These are phyloP conservation scores for Hemileccinum impolitum DNA, from an alignment of 768 basidiomycete species.

Conservation along the genomic window DNA sequence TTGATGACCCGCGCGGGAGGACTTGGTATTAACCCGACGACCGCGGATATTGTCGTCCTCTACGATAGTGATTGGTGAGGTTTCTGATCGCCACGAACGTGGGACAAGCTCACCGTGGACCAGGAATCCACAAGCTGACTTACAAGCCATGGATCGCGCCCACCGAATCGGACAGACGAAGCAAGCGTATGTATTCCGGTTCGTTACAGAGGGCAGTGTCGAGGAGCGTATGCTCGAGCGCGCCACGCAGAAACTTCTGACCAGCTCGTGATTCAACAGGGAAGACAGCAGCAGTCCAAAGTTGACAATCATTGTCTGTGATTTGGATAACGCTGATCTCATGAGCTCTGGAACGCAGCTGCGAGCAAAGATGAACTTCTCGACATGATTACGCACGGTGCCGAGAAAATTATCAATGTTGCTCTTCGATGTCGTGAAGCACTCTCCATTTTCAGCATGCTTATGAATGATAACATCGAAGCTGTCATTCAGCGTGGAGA, in stretches of 20 bases:
- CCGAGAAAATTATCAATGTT: conserved; percentile 91
- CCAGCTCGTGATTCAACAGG: conserved; percentile 96
- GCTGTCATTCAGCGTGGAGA: conserved; percentile 26
- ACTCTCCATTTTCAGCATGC: conserved; percentile 42
- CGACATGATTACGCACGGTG: conserved; percentile 98
- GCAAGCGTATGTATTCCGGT: conserved; percentile 96
- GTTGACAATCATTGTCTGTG: conserved; percentile 38
- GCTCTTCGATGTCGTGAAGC: conserved; percentile 25
- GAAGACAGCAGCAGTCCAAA: conserved; percentile 78
- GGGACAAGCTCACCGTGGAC: conserved; percentile 2
- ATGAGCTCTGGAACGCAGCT: conserved; percentile 42
- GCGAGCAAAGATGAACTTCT: conserved; percentile 94
- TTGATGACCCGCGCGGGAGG: conserved; percentile 97
- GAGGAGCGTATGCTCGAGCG: conserved; percentile 95
- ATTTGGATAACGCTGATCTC: neutral
- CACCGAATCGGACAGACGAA: conserved; percentile 97
- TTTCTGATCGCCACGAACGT: neutral
- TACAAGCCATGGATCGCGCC: conserved; percentile 98
- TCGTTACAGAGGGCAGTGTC: conserved; percentile 93
- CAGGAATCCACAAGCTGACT: conserved; percentile 97
- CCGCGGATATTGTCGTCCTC: conserved; percentile 91
- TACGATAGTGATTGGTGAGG: conserved; percentile 94
- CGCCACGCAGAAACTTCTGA: conserved; percentile 93
- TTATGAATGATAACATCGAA: conserved; percentile 90
- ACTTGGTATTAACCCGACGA: conserved; percentile 93